Evolutionary conservation across 192 early-diverging fungal species (phyloP), one percentile per base, ranked within the genome.

Genomic region (Chytriomyces hyalinus): DNA sequence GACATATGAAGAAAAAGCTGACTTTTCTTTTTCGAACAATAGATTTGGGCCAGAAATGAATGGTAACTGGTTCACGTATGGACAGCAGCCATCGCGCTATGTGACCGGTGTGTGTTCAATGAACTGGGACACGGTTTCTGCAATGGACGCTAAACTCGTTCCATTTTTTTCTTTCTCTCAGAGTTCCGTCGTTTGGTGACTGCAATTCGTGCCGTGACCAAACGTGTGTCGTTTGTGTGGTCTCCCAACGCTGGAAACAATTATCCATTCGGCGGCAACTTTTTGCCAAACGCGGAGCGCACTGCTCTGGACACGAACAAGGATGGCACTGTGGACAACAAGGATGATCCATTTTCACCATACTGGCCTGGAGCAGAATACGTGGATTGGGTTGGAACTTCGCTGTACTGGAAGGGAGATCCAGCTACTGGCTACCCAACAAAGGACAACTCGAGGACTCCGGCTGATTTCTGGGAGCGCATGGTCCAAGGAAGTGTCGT

Each of bases 281-380:
- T 70, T n/a, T 22, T 43, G 8, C 24, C 11, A 4, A 49, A 15
- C 6, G 65, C 80, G 53, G 84, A 82, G 17, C 61, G 80, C 51
- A 36, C 75, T 3, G 75, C 80, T 15, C 49, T 84, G 49, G 84
- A 87, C 59, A 88, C 87, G n/a, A 86, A 88, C 79, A 70, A 78
- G 11, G 78, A 88, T 70, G 83, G 85, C 1, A n/a, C 7, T n/a
- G 9, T 87, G 20, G 63, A 73, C 66, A 46, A 10, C 5, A n/a
- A 24, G 11, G 86, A 87, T 61, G 86, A 87, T 65, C 80, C 81
- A 5, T 87, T 82, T 78, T 28, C 76, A 8, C 87, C 87, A 5
- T 88, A 80, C 80, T 88, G 83, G 75, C 87, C 87, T 36, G 87
- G 87, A 6, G 43, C 17, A n/a, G 77, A 71, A 3, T 78, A 72